These are phyloP conservation scores for Ehretia macrophylla DNA, from an alignment of 257 asterid species.

Conservation along the genomic window DNA sequence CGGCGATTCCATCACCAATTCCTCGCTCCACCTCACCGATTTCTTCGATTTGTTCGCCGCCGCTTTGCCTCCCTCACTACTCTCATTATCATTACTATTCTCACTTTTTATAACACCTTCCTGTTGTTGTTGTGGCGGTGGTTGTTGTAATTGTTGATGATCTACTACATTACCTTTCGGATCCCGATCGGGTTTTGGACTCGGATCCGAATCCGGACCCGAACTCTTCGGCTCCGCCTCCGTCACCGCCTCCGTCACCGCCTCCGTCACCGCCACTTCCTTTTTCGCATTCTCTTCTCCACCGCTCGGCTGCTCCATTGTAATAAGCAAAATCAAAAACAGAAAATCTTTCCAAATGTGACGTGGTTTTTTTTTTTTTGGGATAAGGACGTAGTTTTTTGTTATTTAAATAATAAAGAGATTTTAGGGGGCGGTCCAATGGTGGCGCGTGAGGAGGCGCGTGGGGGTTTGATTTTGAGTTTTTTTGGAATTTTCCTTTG, in stretches of 20 bases:
- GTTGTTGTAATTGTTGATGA: constrained; percentile 21
- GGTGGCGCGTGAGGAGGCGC: constrained; percentile 27
- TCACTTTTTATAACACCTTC: constrained; percentile 19
- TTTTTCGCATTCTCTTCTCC: constrained; percentile 32
- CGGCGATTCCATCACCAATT: constrained; percentile 65
- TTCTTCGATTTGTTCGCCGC: constrained; percentile 47
- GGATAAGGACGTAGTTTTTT: no score
- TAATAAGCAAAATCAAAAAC: not conserved
- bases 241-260: no score
- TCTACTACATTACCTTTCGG: constrained; percentile 22
- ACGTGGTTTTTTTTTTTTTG: not conserved
- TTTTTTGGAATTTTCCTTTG: not conserved
- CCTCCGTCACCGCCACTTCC: constrained; percentile 26
- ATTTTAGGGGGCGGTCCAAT: no score
- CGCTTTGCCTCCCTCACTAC: constrained; percentile 12
- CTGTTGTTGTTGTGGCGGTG: constrained; percentile 17
- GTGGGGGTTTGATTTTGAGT: constrained; percentile 20
- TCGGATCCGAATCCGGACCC: constrained; percentile 35
- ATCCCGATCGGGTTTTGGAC: constrained; percentile 32
- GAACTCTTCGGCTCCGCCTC: constrained; percentile 18
- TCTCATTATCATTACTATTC: constrained; percentile 28
- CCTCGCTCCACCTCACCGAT: constrained; percentile 80
- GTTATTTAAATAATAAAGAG: no score
- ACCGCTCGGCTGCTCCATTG: constrained; percentile 44
- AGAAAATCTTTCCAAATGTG: not conserved